Conservation (phyloP, 331 rosid species). For the Pyracantha coccinea region DNA sequence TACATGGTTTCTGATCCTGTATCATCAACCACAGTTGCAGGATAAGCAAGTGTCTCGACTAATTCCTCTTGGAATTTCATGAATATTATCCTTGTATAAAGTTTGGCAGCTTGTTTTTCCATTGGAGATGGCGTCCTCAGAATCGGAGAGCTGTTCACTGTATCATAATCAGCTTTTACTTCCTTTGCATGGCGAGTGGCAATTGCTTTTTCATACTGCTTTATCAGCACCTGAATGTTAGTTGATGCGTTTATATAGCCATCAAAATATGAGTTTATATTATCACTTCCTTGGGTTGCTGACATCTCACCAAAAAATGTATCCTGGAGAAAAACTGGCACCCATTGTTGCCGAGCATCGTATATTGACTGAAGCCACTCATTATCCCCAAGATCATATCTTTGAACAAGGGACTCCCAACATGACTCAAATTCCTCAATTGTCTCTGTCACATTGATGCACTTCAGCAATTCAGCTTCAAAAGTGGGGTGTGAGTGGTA, state of each 20-base stretch:
- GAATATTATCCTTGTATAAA: conserved; percentile 29
- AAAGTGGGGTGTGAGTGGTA: conserved; percentile 18
- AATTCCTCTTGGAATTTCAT: conserved; percentile 37
- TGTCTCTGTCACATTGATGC: conserved; percentile 27
- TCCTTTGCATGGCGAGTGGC: conserved; percentile 25
- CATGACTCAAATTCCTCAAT: conserved; percentile 24
- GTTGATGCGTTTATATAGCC: conserved; percentile 36
- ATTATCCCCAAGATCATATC: conserved; percentile 15
- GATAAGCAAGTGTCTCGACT: conserved; percentile 38
- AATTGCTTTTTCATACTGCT: conserved; percentile 29
- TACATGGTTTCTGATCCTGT: conserved; percentile 24
- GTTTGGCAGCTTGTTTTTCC: conserved; percentile 40
- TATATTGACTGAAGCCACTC: conserved; percentile 34
- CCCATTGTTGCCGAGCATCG: conserved; percentile 26
- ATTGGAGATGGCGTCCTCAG: conserved; percentile 37
- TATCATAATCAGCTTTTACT: conserved; percentile 29
- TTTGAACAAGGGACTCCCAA: conserved; percentile 26
- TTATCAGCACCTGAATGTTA: conserved; percentile 24
- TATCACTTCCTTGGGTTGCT: conserved; percentile 23
- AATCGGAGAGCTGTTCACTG: conserved; percentile 20
- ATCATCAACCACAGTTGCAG: conserved; percentile 26
- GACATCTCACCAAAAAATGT: conserved; percentile 31
- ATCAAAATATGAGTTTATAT: conserved; percentile 24
- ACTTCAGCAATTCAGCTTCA: conserved; percentile 24
- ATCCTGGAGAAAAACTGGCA: conserved; percentile 21